Base-by-base conservation (phyloP, 192 early-diverging fungal species). In the Backusella mclennaniae region DNA sequence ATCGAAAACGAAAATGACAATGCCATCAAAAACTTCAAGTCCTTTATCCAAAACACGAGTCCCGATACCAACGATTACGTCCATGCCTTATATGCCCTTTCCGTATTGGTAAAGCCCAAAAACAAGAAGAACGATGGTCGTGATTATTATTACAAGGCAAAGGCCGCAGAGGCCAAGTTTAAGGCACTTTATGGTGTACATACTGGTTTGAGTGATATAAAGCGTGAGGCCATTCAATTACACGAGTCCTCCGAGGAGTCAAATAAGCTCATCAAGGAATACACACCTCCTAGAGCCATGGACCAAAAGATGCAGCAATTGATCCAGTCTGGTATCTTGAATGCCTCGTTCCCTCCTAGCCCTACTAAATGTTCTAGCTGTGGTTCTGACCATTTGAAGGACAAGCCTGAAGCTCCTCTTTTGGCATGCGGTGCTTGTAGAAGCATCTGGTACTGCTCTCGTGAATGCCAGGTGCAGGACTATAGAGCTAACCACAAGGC, bases 401-500 rank as follows among this genome's bases (percentile, higher is more conserved):
- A 72, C 68, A 63, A 82, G 68, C 73, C 79, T n/a, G 83, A 79
- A 29, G 80, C 85, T 71, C 76, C 87, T 31, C 76, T 90, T 52
- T 69, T 90, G 68, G 77, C 80, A 73, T 90, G 89, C 75, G 81
- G 82, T 72, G 85, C 81, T 35, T 90, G 89, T 79, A 82, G 66
- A 68, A 81, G 81, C 69, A 85, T 85, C 26, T 87, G 85, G 71
- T 90, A 90, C 78, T 90, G 89, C 73, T 86, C 85, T 38, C 79
- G 85, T 78, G 87, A 88, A 29, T 90, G 89, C 73, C 89, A 90
- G 70, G 87, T 85, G 56, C 66, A 74, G n/a, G 84, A 90, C 79
- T 90, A 84, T 73, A 66, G 82, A 38, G 11, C 56, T 11, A 46
- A 41, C 29, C 70, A 71, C 8, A 71, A 71, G 41, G 42, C 41